Evolutionary conservation across 1,284 basidiomycete genomes (phyloP).

Genomic region (Fistulina hepatica): DNA sequence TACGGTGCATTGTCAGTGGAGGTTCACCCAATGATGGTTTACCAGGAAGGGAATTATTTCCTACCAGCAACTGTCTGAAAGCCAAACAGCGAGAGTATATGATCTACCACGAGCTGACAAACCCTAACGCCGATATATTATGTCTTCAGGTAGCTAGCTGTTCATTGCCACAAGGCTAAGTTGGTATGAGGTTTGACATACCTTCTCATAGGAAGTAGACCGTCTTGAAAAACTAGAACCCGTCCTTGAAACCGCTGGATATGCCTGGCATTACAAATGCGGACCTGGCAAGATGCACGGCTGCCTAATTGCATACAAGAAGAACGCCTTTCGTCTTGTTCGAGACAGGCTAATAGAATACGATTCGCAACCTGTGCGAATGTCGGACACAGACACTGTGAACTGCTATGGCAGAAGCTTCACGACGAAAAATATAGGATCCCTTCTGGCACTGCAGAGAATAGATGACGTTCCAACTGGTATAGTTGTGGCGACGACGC

Average conservation of each 20-base stretch:
- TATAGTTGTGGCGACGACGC: slow-evolving; percentile 73
- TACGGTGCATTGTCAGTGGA: slow-evolving; percentile 2
- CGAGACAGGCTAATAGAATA: slow-evolving; percentile 45
- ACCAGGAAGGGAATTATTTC: slow-evolving; percentile 78
- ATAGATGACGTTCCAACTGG: slow-evolving; percentile 32
- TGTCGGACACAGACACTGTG: slow-evolving; percentile 26
- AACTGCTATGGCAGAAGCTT: slow-evolving; percentile 50
- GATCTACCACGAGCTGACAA: slow-evolving; percentile 62
- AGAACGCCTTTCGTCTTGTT: slow-evolving; percentile 31
- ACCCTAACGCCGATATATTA: slow-evolving; percentile 61
- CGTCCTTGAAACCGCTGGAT: slow-evolving; percentile 46
- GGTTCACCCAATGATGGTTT: slow-evolving; percentile 3
- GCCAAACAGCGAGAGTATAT: slow-evolving; percentile 62
- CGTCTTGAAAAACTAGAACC: slow-evolving; percentile 56
- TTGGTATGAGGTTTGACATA: slow-evolving; percentile 1
- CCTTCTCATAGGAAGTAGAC: slow-evolving; percentile 57
- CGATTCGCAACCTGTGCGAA: slow-evolving; percentile 49
- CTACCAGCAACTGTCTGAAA: slow-evolving; percentile 73
- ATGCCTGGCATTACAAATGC: slow-evolving; percentile 47
- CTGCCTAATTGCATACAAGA: slow-evolving; percentile 66
- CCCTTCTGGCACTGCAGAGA: slow-evolving; percentile 56
- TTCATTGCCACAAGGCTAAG: slow-evolving; percentile 2
- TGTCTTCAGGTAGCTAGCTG: slow-evolving; percentile 69
- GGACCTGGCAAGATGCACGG: slow-evolving; percentile 75
- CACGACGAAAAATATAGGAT: slow-evolving; percentile 74